Base-by-base conservation (phyloP, 2,329 filamentous ascomycete genomes). In the Trichoderma simmonsii region DNA sequence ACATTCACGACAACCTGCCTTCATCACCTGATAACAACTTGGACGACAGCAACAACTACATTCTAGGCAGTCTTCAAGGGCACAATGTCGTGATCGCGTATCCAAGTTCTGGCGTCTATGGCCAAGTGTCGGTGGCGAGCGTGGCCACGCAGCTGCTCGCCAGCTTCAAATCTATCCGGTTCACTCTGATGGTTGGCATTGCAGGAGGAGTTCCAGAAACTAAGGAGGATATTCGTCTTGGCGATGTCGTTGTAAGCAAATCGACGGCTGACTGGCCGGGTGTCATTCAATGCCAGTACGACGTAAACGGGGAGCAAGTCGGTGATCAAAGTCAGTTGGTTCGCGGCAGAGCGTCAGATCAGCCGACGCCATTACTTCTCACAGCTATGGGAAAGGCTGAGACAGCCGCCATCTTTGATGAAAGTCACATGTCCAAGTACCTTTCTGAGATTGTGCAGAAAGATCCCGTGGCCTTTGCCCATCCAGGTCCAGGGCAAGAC, bases 381-480 rank as follows among this genome's bases (percentile, higher is more conserved):
- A 66, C 63, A 39, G 63, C 63, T 39, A 66, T 57, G 30, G 63
- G 63, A 56, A 66, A 66, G 63, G 63, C 63, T 1, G 63, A 66
- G 48, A 66, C 63, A 14, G 63, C 63, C 5, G 63, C 63, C 30
- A 66, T 66, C 48, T 66, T 66, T 14, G 63, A 66, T 14, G 63
- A 66, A n/a, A 66, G 63, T 14, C 48, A 66, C 15, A 66, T 66
- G 63, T 3, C 63, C 14, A 15, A 54, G 9, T 57, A 66, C 39
- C 28, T 56, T 1, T 66, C 63, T 0, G 48, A 56, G n/a, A 66
- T 66, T 9, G 48, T 66, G 30, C 30, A 66, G 63, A 56, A 39
- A 66, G 63, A 66, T 15, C 39, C 63, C 14, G 14, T 26, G 9
- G 48, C 48, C 21, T 66, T 66, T 66, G 48, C 63, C 32, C 48